These are phyloP conservation scores for Nemania diffusa DNA, from an alignment of 2,329 filamentous ascomycete genomes.

Conservation along the genomic window DNA sequence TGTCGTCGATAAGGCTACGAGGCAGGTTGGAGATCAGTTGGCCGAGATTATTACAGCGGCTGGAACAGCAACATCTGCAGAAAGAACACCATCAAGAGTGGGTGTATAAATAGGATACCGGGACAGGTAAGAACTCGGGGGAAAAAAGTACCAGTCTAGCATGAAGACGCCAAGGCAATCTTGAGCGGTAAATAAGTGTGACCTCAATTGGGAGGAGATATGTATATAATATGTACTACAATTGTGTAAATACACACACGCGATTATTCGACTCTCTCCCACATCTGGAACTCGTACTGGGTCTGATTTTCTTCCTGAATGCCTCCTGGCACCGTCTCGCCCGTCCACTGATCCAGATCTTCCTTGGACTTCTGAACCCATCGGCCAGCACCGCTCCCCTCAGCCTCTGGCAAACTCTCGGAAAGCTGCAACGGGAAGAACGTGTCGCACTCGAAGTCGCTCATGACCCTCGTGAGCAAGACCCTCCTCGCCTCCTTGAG, in stretches of 20 bases:
- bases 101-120: constrained; percentile 25
- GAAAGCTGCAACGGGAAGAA: constrained; percentile 73
- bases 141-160: constrained; percentile 2
- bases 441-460: constrained; percentile 80
- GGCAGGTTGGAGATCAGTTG: constrained; percentile 52
- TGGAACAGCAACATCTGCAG: background rate
- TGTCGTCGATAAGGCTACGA: constrained; percentile 55
- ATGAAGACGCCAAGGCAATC: background rate
- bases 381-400: constrained; percentile 41
- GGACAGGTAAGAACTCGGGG: constrained; percentile 2
- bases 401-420: constrained; percentile 45
- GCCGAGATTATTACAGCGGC: background rate
- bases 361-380: constrained; percentile 66
- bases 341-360: constrained; percentile 71
- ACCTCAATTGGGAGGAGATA: constrained; percentile 6
- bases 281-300: constrained; percentile 78
- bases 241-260: constrained; percentile 20
- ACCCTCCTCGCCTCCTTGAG: constrained; percentile 68
- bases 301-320: constrained; percentile 71
- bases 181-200: constrained; percentile 11
- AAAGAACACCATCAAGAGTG: background rate
- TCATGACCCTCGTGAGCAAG: constrained; percentile 74
- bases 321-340: constrained; percentile 68
- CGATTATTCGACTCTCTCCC: constrained; percentile 63
- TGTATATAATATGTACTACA: constrained; percentile 38